Evolutionary conservation across 2,329 filamentous ascomycete species (phyloP), one percentile per base, ranked within the genome.

Genomic region (Cladosporium sp.): DNA sequence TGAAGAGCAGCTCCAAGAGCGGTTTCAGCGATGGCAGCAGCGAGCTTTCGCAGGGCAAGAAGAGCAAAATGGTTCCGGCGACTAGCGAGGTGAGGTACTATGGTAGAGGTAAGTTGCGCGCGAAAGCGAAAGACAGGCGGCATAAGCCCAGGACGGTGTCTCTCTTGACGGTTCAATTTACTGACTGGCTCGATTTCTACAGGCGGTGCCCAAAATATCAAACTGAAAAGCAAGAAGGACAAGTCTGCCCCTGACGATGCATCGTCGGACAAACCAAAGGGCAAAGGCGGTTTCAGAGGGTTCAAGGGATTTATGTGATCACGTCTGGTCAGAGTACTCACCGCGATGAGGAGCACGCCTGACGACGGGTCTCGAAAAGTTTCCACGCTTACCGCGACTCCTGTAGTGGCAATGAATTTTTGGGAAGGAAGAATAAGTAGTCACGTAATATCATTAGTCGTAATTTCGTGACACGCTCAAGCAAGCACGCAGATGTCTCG

Each of bases 121-220:
- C n/a, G n/a, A n/a, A n/a, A n/a, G 38, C 7, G 12, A 34, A n/a
- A n/a, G n/a, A 27, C 4, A 9, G 22, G 22, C 22, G 9, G 4
- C 4, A 9, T 27, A n/a, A 9, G 22, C 22, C 22, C 22, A 5
- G 22, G 20, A n/a, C n/a, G n/a, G n/a, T n/a, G 22, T 43, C 43
- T 22, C 19, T 42, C n/a, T n/a, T 42, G 19, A 13, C 7, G 13
- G 17, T 24, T 7, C 19, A 4, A 38, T 15, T n/a, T 37, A n/a
- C 30, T 50, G 19, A 50, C 40, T 27, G 34, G 27, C 11, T 11
- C 7, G 8, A 18, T 27, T 27, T 27, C 3, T 4, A 55, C 56
- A 76, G 73, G 72, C 56, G 75, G 75, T 40, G 75, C 73, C 34
- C 79, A 80, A 60, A 77, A 80, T 58, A 72, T 75, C 53, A 78